phyloP scores from a whole-genome alignment of 139 green algal genomes.

The Picochlorum sp. region DNA sequence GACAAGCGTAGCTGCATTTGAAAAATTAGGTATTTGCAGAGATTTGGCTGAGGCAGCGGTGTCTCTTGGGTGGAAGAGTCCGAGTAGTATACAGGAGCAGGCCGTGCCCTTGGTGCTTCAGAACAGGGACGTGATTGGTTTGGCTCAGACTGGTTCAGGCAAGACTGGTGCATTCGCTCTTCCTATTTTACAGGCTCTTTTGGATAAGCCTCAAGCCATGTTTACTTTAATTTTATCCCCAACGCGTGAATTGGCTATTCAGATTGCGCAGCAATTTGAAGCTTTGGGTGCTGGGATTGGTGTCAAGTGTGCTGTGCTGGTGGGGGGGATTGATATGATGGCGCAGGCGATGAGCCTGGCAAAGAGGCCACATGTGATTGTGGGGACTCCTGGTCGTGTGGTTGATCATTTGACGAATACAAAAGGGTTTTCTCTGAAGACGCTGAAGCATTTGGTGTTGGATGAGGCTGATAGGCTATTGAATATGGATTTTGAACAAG shows the following conservation, averaged over 20 bases:
- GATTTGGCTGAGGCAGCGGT: conserved; percentile 74
- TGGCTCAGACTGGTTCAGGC: conserved; percentile 94
- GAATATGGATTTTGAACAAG: conserved; percentile 99
- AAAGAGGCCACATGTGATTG: conserved; percentile 88
- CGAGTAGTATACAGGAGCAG: conserved; percentile 75
- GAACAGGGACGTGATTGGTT: conserved; percentile 88
- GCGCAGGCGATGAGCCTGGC: conserved; percentile 82
- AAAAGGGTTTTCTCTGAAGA: conserved; percentile 89
- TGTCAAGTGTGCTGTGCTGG: conserved; percentile 76
- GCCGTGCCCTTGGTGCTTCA: conserved; percentile 76
- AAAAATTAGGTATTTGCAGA: conserved; percentile 67
- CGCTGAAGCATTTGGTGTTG: conserved; percentile 83
- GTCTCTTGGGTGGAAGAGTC: conserved; percentile 71
- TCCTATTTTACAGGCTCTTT: conserved; percentile 86
- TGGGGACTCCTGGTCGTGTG: conserved; percentile 90
- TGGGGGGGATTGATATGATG: conserved; percentile 99
- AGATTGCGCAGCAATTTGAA: conserved; percentile 98
- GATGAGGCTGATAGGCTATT: conserved; percentile 98
- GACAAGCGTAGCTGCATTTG: conserved; percentile 42
- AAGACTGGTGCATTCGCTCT: conserved; percentile 97
- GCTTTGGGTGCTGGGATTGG: conserved; percentile 83
- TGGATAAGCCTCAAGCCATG: conserved; percentile 82
- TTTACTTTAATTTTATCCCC: conserved; percentile 92
- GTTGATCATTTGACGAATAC: conserved; percentile 99
- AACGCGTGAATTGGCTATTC: conserved; percentile 95